Evolutionary conservation across 495 filamentous ascomycete species (phyloP).

Genomic region (Hypoxylon fragiforme): DNA sequence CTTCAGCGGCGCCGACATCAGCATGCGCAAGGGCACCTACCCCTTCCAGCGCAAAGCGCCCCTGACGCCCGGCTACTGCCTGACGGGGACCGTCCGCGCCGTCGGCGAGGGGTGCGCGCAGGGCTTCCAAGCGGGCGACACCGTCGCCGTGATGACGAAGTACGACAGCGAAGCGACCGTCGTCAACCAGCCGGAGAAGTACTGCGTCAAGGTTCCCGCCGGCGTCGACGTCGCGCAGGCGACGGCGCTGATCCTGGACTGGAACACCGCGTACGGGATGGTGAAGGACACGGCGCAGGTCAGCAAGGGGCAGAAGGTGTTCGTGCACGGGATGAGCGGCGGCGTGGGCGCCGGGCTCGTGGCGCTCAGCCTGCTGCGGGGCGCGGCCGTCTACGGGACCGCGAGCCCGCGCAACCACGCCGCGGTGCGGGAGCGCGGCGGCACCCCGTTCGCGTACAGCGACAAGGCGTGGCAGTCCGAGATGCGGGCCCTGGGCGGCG

Average conservation of each 20-base stretch:
- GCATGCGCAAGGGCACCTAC: conserved; percentile 49
- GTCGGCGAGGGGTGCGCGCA: conserved; percentile 34
- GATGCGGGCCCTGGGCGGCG: conserved; percentile 47
- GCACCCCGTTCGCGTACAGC: conserved; percentile 45
- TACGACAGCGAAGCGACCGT: conserved; percentile 48
- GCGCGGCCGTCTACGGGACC: conserved; percentile 49
- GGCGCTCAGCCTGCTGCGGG: conserved; percentile 39
- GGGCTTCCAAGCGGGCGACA: conserved; percentile 39
- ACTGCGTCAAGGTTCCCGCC: conserved; percentile 42
- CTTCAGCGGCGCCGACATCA: conserved; percentile 48
- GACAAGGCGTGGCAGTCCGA: conserved; percentile 49
- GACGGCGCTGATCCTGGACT: conserved; percentile 41
- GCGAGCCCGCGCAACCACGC: conserved; percentile 46
- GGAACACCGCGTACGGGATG: conserved; percentile 50
- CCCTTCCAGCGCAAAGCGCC: conserved; percentile 45
- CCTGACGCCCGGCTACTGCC: conserved; percentile 47
- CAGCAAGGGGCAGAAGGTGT: conserved; percentile 42
- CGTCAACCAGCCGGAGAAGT: conserved; percentile 46
- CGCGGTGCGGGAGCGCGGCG: conserved; percentile 31
- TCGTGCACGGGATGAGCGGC: conserved; percentile 51
- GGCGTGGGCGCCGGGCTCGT: conserved; percentile 45
- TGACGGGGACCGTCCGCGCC: conserved; percentile 42
- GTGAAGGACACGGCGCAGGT: conserved; percentile 42
- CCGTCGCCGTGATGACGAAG: conserved; percentile 42
- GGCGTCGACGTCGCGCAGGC: conserved; percentile 41